phyloP scores from a whole-genome alignment of 2,329 filamentous ascomycete genomes.

The Colletotrichum lupini region DNA sequence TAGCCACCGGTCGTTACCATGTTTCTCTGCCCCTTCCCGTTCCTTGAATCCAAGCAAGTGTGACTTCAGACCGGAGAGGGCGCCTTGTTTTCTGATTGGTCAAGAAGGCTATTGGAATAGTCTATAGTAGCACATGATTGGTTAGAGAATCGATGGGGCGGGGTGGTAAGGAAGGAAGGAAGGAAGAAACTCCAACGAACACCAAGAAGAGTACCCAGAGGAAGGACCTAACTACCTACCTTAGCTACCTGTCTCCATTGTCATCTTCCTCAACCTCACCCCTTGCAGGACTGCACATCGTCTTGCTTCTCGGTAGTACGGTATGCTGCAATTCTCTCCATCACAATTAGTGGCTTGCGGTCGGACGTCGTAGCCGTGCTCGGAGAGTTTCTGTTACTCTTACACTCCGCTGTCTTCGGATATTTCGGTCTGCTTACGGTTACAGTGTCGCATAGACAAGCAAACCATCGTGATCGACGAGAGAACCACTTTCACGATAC shows the following conservation, averaged over 20 bases:
- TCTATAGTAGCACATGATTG: background rate
- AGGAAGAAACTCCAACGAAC: background rate
- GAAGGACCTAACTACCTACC: background rate
- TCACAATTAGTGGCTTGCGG: background rate
- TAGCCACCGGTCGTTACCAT: background rate
- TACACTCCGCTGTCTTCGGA: background rate
- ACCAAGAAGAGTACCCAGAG: background rate
- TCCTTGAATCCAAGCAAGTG: background rate
- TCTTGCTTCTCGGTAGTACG: background rate
- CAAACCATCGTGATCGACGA: background rate
- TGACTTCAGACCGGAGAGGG: background rate
- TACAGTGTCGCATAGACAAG: background rate
- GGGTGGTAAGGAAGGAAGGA: background rate
- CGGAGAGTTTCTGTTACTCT: background rate
- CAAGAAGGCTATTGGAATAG: background rate
- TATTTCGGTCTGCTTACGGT: background rate
- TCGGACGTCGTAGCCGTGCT: conserved; percentile 3
- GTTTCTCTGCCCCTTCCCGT: background rate
- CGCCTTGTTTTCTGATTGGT: background rate
- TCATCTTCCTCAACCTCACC: background rate
- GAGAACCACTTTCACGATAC: background rate
- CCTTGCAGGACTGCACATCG: background rate
- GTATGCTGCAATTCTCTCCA: background rate
- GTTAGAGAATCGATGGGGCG: background rate
- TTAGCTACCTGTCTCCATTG: background rate